Percentiles rank a stretch among this genome's conserved stretches.
phyloP scores from a whole-genome alignment of 106 monocot species.

The Dioscorea zingiberensis region DNA sequence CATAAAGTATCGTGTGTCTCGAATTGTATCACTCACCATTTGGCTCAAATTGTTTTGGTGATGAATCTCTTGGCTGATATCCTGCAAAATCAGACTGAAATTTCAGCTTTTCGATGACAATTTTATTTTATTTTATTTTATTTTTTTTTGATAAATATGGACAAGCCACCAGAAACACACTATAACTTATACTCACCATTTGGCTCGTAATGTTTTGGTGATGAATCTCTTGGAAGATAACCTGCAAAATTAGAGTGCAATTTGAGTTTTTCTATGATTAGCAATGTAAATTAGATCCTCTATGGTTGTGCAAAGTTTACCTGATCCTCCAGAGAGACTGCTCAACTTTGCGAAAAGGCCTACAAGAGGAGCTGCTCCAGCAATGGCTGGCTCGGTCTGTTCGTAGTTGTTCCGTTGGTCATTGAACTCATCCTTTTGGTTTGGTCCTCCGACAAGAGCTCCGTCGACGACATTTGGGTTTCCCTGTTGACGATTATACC shows the following conservation, averaged over 20 bases:
- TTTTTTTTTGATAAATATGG: neutral
- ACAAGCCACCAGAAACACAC: no score
- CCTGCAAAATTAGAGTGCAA: conserved; percentile 8
- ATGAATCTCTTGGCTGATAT: conserved; percentile 10
- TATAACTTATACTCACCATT: no score
- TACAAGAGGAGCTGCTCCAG: conserved; percentile 61
- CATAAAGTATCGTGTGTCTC: neutral
- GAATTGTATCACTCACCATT: conserved; percentile 1
- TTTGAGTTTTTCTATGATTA: neutral
- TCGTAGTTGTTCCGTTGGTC: conserved; percentile 58
- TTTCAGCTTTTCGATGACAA: neutral
- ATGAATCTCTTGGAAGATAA: conserved; percentile 10
- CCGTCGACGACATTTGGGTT: conserved; percentile 72
- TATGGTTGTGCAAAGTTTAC: conserved; percentile 10
- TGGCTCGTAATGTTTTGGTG: neutral
- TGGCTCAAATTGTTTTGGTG: neutral
- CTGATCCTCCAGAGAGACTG: conserved; percentile 18
- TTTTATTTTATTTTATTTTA: neutral
- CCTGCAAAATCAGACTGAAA: conserved; percentile 9
- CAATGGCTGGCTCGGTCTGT: conserved; percentile 78
- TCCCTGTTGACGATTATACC: conserved; percentile 25
- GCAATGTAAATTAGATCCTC: neutral
- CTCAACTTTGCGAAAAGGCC: conserved; percentile 67
- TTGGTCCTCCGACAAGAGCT: conserved; percentile 87
- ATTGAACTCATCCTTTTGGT: conserved; percentile 50